Evolutionary conservation across 768 basidiomycete species (phyloP).

Genomic region (Megacollybia marginata): DNA sequence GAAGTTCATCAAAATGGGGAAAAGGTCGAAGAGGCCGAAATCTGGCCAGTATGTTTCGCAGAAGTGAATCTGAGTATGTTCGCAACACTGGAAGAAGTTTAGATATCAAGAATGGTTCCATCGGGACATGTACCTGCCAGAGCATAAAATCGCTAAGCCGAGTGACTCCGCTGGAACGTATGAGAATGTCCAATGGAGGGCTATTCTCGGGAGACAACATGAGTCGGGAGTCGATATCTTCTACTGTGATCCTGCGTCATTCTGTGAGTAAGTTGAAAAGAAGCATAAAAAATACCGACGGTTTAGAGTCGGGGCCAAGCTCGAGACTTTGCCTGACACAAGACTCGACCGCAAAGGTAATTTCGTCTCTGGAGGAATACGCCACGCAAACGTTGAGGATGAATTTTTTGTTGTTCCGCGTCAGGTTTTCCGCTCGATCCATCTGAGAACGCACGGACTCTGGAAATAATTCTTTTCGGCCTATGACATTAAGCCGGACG

Average conservation of each 20-base stretch:
- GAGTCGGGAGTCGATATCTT: slow-evolving; percentile 59
- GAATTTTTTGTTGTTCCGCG: slow-evolving; percentile 67
- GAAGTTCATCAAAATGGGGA: slow-evolving; percentile 83
- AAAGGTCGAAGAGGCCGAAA: slow-evolving; percentile 79
- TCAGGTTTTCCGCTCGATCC: slow-evolving; percentile 67
- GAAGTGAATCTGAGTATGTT: slow-evolving; percentile 86
- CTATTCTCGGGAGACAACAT: slow-evolving; percentile 59
- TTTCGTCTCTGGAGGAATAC: slow-evolving; percentile 89
- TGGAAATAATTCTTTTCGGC: slow-evolving; percentile 70
- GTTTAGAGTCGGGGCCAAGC: background rate
- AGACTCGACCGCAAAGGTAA: slow-evolving; percentile 66
- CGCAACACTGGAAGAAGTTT: slow-evolving; percentile 48
- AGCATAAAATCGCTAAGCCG: slow-evolving; percentile 85
- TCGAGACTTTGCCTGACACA: slow-evolving; percentile 4
- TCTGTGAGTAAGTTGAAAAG: background rate
- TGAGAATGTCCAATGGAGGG: slow-evolving; percentile 81
- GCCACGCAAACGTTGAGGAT: slow-evolving; percentile 92
- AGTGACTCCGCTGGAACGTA: slow-evolving; percentile 88
- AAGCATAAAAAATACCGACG: background rate
- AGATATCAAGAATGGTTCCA: background rate
- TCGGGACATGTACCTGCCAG: slow-evolving; percentile 73
- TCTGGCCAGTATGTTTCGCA: slow-evolving; percentile 86
- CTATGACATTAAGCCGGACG: slow-evolving; percentile 79
- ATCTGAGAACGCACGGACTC: slow-evolving; percentile 63
- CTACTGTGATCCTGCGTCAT: slow-evolving; percentile 50